These are phyloP conservation scores for Blastobotrys indianensis DNA, from an alignment of 1,139 yeast genomes.

Conservation along the genomic window DNA sequence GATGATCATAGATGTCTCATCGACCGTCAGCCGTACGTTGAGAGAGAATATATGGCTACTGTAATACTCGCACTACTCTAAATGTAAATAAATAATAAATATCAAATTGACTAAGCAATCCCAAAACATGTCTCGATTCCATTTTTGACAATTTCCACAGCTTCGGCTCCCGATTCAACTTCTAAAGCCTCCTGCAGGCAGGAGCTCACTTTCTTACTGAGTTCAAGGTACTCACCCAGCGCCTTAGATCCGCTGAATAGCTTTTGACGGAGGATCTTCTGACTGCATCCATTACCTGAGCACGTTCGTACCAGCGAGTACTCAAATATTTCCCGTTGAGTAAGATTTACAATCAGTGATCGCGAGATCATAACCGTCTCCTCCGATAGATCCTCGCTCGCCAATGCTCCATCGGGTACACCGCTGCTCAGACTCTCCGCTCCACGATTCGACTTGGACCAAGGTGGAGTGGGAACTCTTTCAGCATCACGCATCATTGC, in stretches of 20 bases:
- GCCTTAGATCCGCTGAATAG: constrained; percentile 9
- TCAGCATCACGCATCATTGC: constrained; percentile 25
- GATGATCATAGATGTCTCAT: no score
- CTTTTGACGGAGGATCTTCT: constrained; percentile 13
- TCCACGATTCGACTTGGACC: background rate
- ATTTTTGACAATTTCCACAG: constrained; percentile 4
- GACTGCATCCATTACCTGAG: constrained; percentile 8
- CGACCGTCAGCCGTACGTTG: no score
- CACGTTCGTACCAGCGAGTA: constrained; percentile 9
- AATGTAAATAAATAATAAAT: no score
- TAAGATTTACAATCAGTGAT: constrained; percentile 10
- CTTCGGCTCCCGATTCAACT: background rate
- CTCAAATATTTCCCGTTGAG: constrained; percentile 10
- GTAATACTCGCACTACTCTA: no score
- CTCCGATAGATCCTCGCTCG: background rate
- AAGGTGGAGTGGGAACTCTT: constrained; percentile 6
- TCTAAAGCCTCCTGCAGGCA: background rate
- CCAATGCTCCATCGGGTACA: background rate
- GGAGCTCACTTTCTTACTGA: constrained; percentile 2
- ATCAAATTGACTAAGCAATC: background rate
- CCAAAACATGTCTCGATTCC: constrained; percentile 10
- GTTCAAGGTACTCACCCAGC: background rate
- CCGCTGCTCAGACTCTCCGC: background rate
- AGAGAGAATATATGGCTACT: no score
- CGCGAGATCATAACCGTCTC: constrained; percentile 8